Evolutionary conservation across 257 asterid genomes (phyloP).

Genomic region (Oldenlandia corymbosa): DNA sequence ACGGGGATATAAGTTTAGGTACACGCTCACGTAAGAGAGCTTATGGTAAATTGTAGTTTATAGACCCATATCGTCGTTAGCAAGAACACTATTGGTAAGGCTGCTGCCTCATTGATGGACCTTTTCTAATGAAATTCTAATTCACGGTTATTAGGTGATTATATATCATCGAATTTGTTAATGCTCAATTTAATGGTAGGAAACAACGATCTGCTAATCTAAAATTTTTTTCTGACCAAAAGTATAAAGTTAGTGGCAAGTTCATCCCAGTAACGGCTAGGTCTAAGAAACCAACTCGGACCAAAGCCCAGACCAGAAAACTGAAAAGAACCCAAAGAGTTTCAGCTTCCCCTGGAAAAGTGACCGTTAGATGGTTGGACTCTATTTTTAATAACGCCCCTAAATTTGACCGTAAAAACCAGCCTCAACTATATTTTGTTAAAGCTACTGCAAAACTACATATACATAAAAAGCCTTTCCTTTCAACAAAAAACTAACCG

Average conservation of each 20-base stretch:
- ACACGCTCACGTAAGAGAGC: conserved; percentile 23
- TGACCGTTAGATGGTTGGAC: conserved; percentile 65
- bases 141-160: too few species aligned
- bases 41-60: neutral
- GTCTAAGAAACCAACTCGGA: too few species aligned
- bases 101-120: neutral
- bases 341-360: conserved; percentile 26
- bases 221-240: too few species aligned
- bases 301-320: neutral
- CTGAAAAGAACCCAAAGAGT: neutral
- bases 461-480: neutral
- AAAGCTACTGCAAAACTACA: neutral
- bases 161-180: too few species aligned
- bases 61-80: neutral
- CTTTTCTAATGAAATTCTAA: too few species aligned
- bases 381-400: too few species aligned
- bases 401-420: too few species aligned
- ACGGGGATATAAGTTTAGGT: conserved; percentile 50
- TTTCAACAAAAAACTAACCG: conserved; percentile 16
- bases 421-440: too few species aligned
- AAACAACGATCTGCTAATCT: too few species aligned
- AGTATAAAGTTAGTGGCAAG: too few species aligned
- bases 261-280: too few species aligned
- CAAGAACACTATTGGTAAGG: neutral
- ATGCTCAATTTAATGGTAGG: too few species aligned